phyloP scores from a whole-genome alignment of 805 yeast genomes.

The Candida germanica region DNA sequence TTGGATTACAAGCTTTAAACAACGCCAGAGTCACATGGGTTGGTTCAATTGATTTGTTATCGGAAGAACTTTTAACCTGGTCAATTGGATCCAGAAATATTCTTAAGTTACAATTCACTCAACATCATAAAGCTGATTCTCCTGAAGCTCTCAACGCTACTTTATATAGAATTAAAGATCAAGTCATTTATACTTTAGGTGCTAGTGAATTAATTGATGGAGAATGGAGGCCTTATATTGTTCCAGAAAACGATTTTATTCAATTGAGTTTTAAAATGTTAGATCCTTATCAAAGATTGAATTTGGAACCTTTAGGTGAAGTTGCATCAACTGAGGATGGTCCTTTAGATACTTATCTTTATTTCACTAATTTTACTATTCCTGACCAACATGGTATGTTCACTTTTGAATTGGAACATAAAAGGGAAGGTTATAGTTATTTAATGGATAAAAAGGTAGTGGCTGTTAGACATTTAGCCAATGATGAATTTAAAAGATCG shows the following conservation, averaged over 20 bases:
- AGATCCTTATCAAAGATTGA: slow-evolving; percentile 90
- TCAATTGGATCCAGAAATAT: slow-evolving; percentile 67
- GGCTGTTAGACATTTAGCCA: slow-evolving; percentile 90
- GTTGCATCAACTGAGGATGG: slow-evolving; percentile 32
- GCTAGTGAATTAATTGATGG: slow-evolving; percentile 45
- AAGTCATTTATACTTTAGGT: slow-evolving; percentile 53
- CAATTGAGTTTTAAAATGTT: slow-evolving; percentile 87
- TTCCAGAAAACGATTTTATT: slow-evolving; percentile 44
- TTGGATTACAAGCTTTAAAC: slow-evolving; percentile 73
- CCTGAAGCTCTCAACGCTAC: slow-evolving; percentile 39
- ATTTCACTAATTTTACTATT: slow-evolving; percentile 56
- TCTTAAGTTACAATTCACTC: slow-evolving; percentile 51
- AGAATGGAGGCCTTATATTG: slow-evolving; percentile 65
- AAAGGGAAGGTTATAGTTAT: slow-evolving; percentile 71
- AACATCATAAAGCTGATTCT: slow-evolving; percentile 51
- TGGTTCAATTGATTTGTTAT: slow-evolving; percentile 62
- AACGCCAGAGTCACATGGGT: slow-evolving; percentile 81
- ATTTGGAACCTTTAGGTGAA: slow-evolving; percentile 45
- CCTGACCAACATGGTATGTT: slow-evolving; percentile 99
- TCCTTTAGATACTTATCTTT: slow-evolving; percentile 43
- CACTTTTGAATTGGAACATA: slow-evolving; percentile 76
- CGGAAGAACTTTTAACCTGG: slow-evolving; percentile 51
- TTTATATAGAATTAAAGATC: slow-evolving; percentile 74
- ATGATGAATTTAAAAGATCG: slow-evolving; percentile 89
- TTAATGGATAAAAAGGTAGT: slow-evolving; percentile 65